Conservation (phyloP, 306 rosid genomes). For the Cucumis hystrix region DNA sequence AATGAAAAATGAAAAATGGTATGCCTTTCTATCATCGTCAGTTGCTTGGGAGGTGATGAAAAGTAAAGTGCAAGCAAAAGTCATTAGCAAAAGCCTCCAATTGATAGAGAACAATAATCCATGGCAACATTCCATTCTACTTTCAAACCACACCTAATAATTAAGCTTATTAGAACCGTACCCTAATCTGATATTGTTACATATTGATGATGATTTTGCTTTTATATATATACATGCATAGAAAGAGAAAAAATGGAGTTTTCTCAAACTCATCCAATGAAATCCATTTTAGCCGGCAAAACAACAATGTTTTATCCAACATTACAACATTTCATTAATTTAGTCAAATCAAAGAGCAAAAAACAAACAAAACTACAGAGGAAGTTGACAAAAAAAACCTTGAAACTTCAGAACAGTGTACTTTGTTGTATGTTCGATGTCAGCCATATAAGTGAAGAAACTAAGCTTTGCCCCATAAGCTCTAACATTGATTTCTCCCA, state of each 20-base stretch:
- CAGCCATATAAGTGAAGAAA: neutral
- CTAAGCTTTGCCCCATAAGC: neutral
- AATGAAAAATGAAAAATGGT: neutral
- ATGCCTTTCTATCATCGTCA: conserved; percentile 7
- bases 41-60: neutral
- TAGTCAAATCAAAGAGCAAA: neutral
- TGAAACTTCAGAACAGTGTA: neutral
- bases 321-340: neutral
- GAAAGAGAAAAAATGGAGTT: neutral
- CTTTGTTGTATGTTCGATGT: neutral
- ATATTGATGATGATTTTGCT: neutral
- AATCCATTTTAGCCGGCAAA: neutral
- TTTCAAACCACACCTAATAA: neutral
- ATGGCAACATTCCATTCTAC: neutral
- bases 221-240: neutral
- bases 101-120: neutral
- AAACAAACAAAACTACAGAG: neutral
- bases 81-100: neutral
- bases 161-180: neutral
- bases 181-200: neutral
- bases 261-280: neutral
- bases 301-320: neutral
- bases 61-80: neutral
- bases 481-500: neutral
- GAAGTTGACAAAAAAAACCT: neutral